phyloP scores from a whole-genome alignment of 2,329 filamentous ascomycete genomes.

The Penicillium sumatraense region DNA sequence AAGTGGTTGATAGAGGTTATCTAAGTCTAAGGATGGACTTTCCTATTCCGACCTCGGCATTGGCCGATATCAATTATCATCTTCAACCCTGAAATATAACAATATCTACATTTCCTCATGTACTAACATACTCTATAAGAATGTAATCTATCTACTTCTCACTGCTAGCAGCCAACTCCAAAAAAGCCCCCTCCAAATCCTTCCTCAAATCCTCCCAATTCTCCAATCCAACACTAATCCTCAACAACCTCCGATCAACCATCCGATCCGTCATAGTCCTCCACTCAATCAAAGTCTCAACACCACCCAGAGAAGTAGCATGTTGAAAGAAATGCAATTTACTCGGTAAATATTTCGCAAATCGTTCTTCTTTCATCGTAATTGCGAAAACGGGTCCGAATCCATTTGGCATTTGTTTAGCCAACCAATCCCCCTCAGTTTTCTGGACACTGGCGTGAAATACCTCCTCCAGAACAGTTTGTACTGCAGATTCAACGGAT shows the following conservation, averaged over 20 bases:
- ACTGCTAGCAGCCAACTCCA: constrained; percentile 49
- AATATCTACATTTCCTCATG: too few species aligned
- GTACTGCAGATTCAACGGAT: constrained; percentile 52
- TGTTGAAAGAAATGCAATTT: constrained; percentile 86
- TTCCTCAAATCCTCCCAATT: constrained; percentile 79
- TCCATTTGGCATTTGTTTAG: constrained; percentile 86
- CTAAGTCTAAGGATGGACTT: not conserved
- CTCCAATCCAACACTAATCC: constrained; percentile 87
- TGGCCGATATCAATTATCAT: not conserved
- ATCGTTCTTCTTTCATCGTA: constrained; percentile 61
- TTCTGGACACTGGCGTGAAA: constrained; percentile 81
- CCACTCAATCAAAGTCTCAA: constrained; percentile 98
- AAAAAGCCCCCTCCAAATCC: constrained; percentile 73
- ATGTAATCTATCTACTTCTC: not conserved
- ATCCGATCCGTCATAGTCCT: constrained; percentile 79
- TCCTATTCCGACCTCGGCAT: not conserved
- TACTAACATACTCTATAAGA: too few species aligned
- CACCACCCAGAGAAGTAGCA: constrained; percentile 89
- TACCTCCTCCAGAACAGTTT: constrained; percentile 63
- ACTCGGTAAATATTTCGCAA: constrained; percentile 74
- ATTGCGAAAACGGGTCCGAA: constrained; percentile 89
- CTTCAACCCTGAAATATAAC: too few species aligned
- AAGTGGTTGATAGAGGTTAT: not conserved
- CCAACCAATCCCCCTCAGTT: constrained; percentile 71
- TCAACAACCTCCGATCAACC: constrained; percentile 73